These are phyloP conservation scores for Spencermartinsiella ligniputridi DNA, from an alignment of 1,139 yeast species.

Conservation along the genomic window DNA sequence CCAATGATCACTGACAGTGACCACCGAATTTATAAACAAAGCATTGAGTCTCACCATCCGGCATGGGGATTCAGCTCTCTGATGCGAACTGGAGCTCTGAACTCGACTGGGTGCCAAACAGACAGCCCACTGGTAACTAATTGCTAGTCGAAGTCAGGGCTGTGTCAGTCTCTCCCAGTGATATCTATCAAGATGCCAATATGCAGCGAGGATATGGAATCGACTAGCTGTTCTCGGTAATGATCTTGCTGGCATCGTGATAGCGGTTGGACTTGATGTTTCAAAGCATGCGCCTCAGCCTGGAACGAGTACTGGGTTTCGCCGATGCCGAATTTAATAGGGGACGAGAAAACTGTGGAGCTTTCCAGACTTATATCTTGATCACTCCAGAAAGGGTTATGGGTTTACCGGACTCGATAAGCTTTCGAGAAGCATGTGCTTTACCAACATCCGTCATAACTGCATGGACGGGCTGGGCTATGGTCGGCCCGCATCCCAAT, in stretches of 20 bases:
- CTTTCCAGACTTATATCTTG: neutral
- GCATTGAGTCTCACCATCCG: too few relatives aligned
- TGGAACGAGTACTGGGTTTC: neutral
- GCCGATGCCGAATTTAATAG: neutral
- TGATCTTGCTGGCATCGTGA: neutral
- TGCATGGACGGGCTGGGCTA: conserved; percentile 16
- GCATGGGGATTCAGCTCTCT: too few relatives aligned
- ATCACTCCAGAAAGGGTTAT: neutral
- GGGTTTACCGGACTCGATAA: conserved; percentile 29
- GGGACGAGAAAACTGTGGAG: neutral
- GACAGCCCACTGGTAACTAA: neutral
- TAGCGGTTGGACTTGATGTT: neutral
- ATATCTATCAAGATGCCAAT: too few relatives aligned
- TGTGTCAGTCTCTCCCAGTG: neutral
- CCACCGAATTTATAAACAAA: too few relatives aligned
- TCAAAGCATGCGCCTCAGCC: neutral
- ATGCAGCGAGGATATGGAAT: neutral
- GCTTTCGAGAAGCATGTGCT: conserved; percentile 61
- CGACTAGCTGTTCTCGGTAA: neutral
- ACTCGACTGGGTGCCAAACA: neutral
- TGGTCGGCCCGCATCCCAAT: conserved; percentile 15
- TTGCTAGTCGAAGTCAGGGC: neutral
- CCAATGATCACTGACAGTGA: too few relatives aligned
- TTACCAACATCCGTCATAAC: conserved; percentile 40
- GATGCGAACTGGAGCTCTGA: too few relatives aligned